phyloP scores from a whole-genome alignment of 2,329 filamentous ascomycete species.

The Rutstroemia sp. region DNA sequence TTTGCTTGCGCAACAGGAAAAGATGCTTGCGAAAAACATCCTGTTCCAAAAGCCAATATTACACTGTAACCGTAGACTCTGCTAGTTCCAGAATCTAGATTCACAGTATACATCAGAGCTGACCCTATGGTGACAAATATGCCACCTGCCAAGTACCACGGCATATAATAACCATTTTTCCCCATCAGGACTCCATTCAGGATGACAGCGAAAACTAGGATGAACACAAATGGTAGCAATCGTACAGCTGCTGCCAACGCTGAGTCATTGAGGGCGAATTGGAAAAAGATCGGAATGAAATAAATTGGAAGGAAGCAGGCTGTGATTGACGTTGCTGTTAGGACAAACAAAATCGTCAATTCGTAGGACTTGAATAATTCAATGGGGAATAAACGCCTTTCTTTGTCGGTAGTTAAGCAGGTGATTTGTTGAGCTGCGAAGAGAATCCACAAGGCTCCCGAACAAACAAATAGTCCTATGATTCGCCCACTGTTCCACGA shows the following conservation, averaged over 20 bases:
- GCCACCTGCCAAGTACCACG: neutral
- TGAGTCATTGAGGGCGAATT: slow-evolving; percentile 40
- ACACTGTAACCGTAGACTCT: neutral
- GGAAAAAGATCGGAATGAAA: slow-evolving; percentile 40
- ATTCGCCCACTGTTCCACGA: neutral
- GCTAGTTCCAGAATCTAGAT: neutral
- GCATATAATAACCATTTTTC: neutral
- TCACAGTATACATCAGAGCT: neutral
- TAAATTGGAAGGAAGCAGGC: slow-evolving; percentile 7
- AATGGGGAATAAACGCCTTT: neutral
- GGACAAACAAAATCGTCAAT: neutral
- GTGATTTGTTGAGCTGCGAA: neutral
- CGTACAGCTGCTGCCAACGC: slow-evolving; percentile 35
- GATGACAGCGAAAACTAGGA: slow-evolving; percentile 20
- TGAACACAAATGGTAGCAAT: slow-evolving; percentile 21
- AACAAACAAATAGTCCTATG: neutral
- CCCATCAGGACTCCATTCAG: neutral
- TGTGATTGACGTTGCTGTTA: slow-evolving; percentile 14
- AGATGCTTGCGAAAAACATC: slow-evolving; percentile 28
- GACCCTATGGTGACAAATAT: neutral
- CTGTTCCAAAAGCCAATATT: slow-evolving; percentile 32
- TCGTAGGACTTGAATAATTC: neutral
- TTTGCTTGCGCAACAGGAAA: slow-evolving; percentile 31
- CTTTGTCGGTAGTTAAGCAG: neutral
- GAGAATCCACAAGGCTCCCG: neutral